These are phyloP conservation scores for Aspergillus asperescens DNA, from an alignment of 495 filamentous ascomycete genomes.

Conservation along the genomic window DNA sequence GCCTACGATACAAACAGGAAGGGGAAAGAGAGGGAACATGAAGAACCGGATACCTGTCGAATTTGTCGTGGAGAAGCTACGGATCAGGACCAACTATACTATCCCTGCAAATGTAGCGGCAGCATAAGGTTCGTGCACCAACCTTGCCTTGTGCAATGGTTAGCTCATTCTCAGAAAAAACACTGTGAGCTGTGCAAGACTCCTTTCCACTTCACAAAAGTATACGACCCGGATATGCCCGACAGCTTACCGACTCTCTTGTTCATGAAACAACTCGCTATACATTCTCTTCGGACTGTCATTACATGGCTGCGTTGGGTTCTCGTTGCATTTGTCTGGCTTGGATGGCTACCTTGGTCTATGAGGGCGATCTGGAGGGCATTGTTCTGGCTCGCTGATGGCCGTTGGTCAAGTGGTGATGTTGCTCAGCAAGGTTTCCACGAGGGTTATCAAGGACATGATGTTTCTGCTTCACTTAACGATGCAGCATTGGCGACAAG, in stretches of 20 bases:
- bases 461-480: constrained; percentile 35
- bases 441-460: constrained; percentile 14
- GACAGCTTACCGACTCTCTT: constrained; percentile 68
- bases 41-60: constrained; percentile 74
- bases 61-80: constrained; percentile 91
- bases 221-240: constrained; percentile 93
- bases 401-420: constrained; percentile 61
- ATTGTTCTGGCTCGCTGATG: constrained; percentile 93
- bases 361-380: constrained; percentile 88
- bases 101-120: constrained; percentile 96
- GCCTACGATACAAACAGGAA: constrained; percentile 40
- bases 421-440: constrained; percentile 21
- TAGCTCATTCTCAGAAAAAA: constrained; percentile 96
- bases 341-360: constrained; percentile 79
- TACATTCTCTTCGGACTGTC: constrained; percentile 64
- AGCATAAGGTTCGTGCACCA: constrained; percentile 99
- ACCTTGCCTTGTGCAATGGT: constrained; percentile 95
- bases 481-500: constrained; percentile 17
- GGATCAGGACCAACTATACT: constrained; percentile 83
- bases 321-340: constrained; percentile 82
- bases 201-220: constrained; percentile 92
- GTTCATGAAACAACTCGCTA: constrained; percentile 67
- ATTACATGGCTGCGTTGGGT: constrained; percentile 70
- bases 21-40: constrained; percentile 37
- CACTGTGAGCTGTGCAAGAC: constrained; percentile 99